These are phyloP conservation scores for Mucor piriformis DNA, from an alignment of 371 early-diverging fungal genomes.

Conservation along the genomic window DNA sequence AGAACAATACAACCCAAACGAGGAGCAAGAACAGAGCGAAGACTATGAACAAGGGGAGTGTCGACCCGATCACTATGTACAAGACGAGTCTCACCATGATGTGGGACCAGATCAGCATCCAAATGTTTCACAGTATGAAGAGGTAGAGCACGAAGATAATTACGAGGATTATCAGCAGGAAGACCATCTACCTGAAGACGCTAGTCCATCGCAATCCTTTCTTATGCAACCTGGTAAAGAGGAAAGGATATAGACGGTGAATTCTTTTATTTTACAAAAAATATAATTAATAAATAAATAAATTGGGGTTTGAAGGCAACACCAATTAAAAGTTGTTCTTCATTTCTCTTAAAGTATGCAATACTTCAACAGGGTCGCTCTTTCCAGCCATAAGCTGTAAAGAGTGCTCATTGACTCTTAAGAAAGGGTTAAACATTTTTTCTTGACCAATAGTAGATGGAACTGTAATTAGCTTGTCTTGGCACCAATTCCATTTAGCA, in stretches of 20 bases:
- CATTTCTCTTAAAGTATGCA: slow-evolving; percentile 75
- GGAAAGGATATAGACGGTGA: neutral
- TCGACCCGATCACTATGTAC: neutral
- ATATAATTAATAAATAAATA: neutral
- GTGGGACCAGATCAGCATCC: neutral
- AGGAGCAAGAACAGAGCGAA: no score
- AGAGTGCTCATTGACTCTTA: slow-evolving; percentile 77
- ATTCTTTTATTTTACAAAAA: neutral
- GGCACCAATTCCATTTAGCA: slow-evolving; percentile 66
- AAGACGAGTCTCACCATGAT: neutral
- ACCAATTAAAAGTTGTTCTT: slow-evolving; percentile 56
- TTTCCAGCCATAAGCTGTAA: slow-evolving; percentile 67
- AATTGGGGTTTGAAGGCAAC: neutral
- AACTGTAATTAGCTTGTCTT: slow-evolving; percentile 62
- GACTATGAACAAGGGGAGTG: no score
- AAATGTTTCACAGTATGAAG: no score
- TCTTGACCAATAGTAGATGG: slow-evolving; percentile 91
- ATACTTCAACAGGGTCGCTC: slow-evolving; percentile 75
- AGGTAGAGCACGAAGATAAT: no score
- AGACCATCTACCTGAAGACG: neutral
- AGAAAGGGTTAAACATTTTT: slow-evolving; percentile 83
- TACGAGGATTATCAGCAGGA: neutral
- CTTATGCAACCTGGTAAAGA: slow-evolving; percentile 2
- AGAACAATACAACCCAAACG: no score
- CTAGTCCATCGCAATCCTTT: neutral